Evolutionary conservation across 2,329 filamentous ascomycete species (phyloP), one percentile per base, ranked within the genome.

Genomic region (Chaetomium sp.): DNA sequence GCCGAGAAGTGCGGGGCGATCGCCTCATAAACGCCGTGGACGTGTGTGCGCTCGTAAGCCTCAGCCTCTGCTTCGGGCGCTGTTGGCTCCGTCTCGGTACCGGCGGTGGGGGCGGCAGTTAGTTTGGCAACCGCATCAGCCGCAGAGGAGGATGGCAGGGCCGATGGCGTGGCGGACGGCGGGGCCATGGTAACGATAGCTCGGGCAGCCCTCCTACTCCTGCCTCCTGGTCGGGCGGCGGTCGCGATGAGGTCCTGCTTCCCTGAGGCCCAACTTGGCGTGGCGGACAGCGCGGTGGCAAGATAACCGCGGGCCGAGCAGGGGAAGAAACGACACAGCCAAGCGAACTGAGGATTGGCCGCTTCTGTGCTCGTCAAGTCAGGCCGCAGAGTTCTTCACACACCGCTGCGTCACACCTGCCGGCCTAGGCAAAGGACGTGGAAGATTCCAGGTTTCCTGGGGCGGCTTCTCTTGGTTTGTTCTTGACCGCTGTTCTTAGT

Each of bases 11-110:
- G 91, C 42, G 87, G 84, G 38, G 91, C 91, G 74, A 95, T 95
- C 72, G 90, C 85, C 76, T 93, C 91, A 80, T 99, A 99, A 68
- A 99, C 91, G 64, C 86, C 82, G 78, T 99, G 95, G 63, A 99
- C 95, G 78, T 98, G 91, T 69, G 89, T 80, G 68, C 89, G 84
- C 79, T 99, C 95, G 79, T 97, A 97, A 35, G 78, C 76, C 67
- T 84, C 82, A 35, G 84, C 81, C 19, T 74, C 69, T 50, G 62
- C 66, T 27, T 65, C 72, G 38, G 69, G 71, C 65, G 70, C 67
- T 63, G 68, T 68, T 62, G 33, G 23, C 1, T 57, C 70, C 16
- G 55, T 57, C 29, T 68, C 60, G 42, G 65, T 25, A 35, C 57
- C 66, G 58, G 67, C 62, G 35, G 63, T 64, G 60, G 65, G 70